A percentile compares a stretch with the other conserved stretches of the same genome.
phyloP scores from a whole-genome alignment of 2,329 filamentous ascomycete genomes.

The Colletotrichum sp. region DNA sequence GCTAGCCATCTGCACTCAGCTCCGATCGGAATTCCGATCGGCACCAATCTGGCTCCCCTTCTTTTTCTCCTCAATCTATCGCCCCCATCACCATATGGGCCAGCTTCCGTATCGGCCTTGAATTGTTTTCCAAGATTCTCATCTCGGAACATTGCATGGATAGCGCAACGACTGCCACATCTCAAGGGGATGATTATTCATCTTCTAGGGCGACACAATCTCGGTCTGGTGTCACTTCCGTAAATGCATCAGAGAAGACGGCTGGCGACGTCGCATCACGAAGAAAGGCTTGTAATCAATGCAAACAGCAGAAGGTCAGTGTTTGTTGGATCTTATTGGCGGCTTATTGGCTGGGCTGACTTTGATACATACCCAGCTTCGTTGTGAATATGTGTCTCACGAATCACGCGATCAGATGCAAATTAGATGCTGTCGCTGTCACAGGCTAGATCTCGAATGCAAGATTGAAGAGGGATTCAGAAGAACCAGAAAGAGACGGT shows the following conservation, averaged over 20 bases:
- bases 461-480: background rate
- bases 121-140: background rate
- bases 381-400: background rate
- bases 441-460: background rate
- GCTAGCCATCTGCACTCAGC: background rate
- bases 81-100: rapidly evolving
- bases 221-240: background rate
- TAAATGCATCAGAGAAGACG: background rate
- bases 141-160: background rate
- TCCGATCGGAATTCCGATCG: background rate
- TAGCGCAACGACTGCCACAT: background rate
- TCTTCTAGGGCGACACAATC: background rate
- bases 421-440: background rate
- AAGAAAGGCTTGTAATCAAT: background rate
- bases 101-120: background rate
- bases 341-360: background rate
- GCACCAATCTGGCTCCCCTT: background rate
- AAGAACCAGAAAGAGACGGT: background rate
- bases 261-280: background rate
- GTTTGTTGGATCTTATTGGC: background rate
- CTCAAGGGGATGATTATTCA: rapidly evolving
- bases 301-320: background rate
- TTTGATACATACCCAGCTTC: background rate
- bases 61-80: background rate
- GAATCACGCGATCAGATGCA: background rate